Percentiles rank a stretch among this genome's conserved stretches.
These are phyloP conservation scores for Nematodospora valgi DNA, from an alignment of 805 yeast species.

Conservation along the genomic window DNA sequence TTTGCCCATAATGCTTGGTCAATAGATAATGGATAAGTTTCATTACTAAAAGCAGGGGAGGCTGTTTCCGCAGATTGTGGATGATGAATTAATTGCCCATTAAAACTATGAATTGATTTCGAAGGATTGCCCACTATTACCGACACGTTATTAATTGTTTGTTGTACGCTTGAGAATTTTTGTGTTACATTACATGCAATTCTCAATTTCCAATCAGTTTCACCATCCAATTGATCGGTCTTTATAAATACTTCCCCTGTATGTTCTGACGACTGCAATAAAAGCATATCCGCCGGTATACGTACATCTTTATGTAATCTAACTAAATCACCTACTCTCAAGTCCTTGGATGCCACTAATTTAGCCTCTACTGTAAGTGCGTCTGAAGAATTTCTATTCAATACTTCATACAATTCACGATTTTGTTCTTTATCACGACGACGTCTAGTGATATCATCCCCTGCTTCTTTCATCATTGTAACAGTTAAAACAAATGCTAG, in stretches of 20 bases:
- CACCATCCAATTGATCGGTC: slow-evolving; percentile 98
- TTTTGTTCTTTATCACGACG: slow-evolving; percentile 89
- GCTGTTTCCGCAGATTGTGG: slow-evolving; percentile 20
- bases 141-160: slow-evolving; percentile 46
- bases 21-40: slow-evolving; percentile 63
- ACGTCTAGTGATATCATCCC: slow-evolving; percentile 88
- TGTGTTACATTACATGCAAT: slow-evolving; percentile 77
- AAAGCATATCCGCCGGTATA: slow-evolving; percentile 89
- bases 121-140: slow-evolving; percentile 79
- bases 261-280: slow-evolving; percentile 67
- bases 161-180: slow-evolving; percentile 41
- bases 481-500: slow-evolving; percentile 87
- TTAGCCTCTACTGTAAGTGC: slow-evolving; percentile 20
- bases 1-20: slow-evolving; percentile 98
- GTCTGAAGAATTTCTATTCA: slow-evolving; percentile 27
- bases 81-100: slow-evolving; percentile 67
- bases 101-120: slow-evolving; percentile 75
- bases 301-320: slow-evolving; percentile 75
- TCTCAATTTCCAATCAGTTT: slow-evolving; percentile 97
- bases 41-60: slow-evolving; percentile 25
- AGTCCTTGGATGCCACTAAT: slow-evolving; percentile 49
- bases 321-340: slow-evolving; percentile 85
- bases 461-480: slow-evolving; percentile 93
- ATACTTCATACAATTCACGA: slow-evolving; percentile 73
- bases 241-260: slow-evolving; percentile 89